Evolutionary conservation across 1,284 basidiomycete genomes (phyloP).

Genomic region (Pterulicium gracile): DNA sequence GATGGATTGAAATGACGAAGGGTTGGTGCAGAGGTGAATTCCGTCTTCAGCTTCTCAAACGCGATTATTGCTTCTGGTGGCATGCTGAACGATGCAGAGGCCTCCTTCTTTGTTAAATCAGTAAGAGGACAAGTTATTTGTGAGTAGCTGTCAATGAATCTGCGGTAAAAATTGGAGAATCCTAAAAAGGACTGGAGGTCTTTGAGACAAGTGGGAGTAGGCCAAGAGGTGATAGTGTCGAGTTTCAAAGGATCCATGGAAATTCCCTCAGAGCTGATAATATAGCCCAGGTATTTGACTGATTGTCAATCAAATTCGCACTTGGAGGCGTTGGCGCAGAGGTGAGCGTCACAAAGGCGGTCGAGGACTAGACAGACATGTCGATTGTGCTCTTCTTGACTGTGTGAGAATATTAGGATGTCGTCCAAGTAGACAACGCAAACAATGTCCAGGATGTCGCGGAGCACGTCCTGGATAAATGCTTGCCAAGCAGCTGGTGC

Average conservation of each 20-base stretch:
- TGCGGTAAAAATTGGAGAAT: slow-evolving; percentile 9
- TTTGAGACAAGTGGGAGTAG: slow-evolving; percentile 7
- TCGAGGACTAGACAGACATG: slow-evolving; percentile 24
- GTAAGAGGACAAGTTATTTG: slow-evolving; percentile 14
- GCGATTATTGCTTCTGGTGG: slow-evolving; percentile 11
- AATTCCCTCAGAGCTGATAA: slow-evolving; percentile 23
- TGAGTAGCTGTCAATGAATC: slow-evolving; percentile 25
- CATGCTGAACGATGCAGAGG: slow-evolving; percentile 13
- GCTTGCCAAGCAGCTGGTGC: no score
- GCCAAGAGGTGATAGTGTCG: slow-evolving; percentile 14
- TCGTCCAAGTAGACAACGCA: slow-evolving; percentile 12
- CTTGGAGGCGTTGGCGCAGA: slow-evolving; percentile 21
- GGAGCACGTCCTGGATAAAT: slow-evolving; percentile 11
- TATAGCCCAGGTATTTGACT: slow-evolving; percentile 32
- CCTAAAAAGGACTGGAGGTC: slow-evolving; percentile 10
- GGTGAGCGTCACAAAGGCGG: slow-evolving; percentile 17
- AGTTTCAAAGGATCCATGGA: slow-evolving; percentile 29
- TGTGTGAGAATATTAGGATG: slow-evolving; percentile 8
- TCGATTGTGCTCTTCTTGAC: slow-evolving; percentile 12
- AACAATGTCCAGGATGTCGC: slow-evolving; percentile 14
- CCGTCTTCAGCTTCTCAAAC: slow-evolving; percentile 21
- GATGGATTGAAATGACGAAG: slow-evolving; percentile 26
- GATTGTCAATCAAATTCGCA: slow-evolving; percentile 23
- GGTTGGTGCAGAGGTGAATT: slow-evolving; percentile 24
- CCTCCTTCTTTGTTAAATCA: slow-evolving; percentile 14